Conservation (phyloP, 2,329 filamentous ascomycete species). For the Hypomyces perniciosus region DNA sequence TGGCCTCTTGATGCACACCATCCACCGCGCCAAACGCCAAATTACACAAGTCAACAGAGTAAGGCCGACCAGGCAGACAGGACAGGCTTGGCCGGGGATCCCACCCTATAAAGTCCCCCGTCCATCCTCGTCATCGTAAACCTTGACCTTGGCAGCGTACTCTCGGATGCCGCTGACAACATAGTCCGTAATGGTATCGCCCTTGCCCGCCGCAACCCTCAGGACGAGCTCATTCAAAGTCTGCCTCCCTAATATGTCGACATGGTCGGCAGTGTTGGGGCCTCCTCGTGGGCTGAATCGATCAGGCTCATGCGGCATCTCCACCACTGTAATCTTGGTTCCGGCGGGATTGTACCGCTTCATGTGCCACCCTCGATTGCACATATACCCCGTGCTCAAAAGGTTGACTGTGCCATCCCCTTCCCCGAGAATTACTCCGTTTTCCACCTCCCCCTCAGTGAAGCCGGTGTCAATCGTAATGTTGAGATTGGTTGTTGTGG, state of each 20-base stretch:
- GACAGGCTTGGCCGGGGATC: background rate
- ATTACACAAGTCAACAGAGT: slow-evolving; percentile 2
- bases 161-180: slow-evolving; percentile 75
- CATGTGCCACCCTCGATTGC: slow-evolving; percentile 87
- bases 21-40: slow-evolving; percentile 12
- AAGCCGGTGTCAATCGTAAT: slow-evolving; percentile 66
- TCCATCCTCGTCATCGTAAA: slow-evolving; percentile 59
- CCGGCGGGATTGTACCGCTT: slow-evolving; percentile 89
- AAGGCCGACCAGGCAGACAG: background rate
- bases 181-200: slow-evolving; percentile 69
- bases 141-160: slow-evolving; percentile 77
- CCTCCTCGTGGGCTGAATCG: slow-evolving; percentile 76
- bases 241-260: slow-evolving; percentile 87
- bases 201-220: slow-evolving; percentile 77
- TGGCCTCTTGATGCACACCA: slow-evolving; percentile 1
- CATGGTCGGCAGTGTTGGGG: slow-evolving; percentile 76
- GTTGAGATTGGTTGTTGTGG: slow-evolving; percentile 61
- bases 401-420: slow-evolving; percentile 94
- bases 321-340: slow-evolving; percentile 73
- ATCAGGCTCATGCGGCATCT: slow-evolving; percentile 97
- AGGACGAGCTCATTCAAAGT: slow-evolving; percentile 88
- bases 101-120: background rate
- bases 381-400: slow-evolving; percentile 94
- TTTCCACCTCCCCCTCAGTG: slow-evolving; percentile 61
- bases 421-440: slow-evolving; percentile 90